Evolutionary conservation across 192 early-diverging fungal genomes (phyloP).

Genomic region (Rhizoclosmatium globosum): DNA sequence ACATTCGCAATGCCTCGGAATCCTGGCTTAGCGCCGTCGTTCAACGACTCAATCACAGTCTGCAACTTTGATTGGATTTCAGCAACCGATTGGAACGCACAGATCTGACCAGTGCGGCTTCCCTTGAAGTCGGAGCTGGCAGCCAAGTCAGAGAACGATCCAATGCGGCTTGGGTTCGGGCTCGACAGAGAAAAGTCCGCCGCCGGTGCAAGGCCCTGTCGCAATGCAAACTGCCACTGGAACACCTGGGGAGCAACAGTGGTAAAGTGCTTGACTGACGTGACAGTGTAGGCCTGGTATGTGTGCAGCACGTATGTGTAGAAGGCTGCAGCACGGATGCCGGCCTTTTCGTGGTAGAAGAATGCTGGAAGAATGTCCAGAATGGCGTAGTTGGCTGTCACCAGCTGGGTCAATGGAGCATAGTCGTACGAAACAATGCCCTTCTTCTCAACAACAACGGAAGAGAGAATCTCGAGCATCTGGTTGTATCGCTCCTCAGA

Average conservation of each 20-base stretch:
- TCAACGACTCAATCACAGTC: slow-evolving; percentile 68
- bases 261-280: slow-evolving; percentile 69
- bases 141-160: slow-evolving; percentile 83
- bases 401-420: slow-evolving; percentile 65
- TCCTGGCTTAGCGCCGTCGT: slow-evolving; percentile 15
- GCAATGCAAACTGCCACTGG: slow-evolving; percentile 62
- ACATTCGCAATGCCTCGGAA: slow-evolving; percentile 70
- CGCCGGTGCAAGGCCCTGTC: slow-evolving; percentile 44
- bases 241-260: slow-evolving; percentile 45
- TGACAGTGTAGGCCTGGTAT: slow-evolving; percentile 96
- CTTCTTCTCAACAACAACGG: slow-evolving; percentile 53
- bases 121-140: slow-evolving; percentile 61
- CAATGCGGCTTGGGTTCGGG: slow-evolving; percentile 66
- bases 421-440: slow-evolving; percentile 46
- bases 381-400: slow-evolving; percentile 94
- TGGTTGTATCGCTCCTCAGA: slow-evolving; percentile 85
- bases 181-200: slow-evolving; percentile 30
- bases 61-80: slow-evolving; percentile 74
- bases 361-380: slow-evolving; percentile 94
- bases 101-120: slow-evolving; percentile 88
- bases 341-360: slow-evolving; percentile 86
- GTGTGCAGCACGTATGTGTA: slow-evolving; percentile 97
- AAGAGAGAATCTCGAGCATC: slow-evolving; percentile 85
- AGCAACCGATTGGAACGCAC: slow-evolving; percentile 71
- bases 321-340: slow-evolving; percentile 82